Evolutionary conservation across 1,284 basidiomycete genomes (phyloP), one percentile per base, ranked within the genome.

Genomic region (Ceratobasidium sp.): DNA sequence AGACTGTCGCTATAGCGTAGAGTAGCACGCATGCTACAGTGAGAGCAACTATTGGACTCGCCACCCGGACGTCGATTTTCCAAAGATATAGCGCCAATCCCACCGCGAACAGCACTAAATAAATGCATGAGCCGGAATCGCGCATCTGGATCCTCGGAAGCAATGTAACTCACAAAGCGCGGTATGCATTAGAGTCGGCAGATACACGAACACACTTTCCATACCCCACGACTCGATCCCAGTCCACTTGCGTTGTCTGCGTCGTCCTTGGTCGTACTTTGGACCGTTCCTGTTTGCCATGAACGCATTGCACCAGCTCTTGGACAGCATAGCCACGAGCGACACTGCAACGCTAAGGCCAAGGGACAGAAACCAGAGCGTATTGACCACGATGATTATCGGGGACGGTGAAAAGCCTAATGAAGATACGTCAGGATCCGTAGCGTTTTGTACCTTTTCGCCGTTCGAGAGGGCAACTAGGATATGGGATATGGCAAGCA

Each of bases 301-400:
- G n/a, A 59, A 59, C 34, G 10, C 10, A n/a, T 41, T 21, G 34
- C 57, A 59, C 57, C 57, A 59, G 34, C 36, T 32, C 34, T 59
- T 59, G 14, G 57, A 30, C 4, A 59, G 57, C 57, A 59, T 59
- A 23, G 57, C 57, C 12, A 59, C 23, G 18, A 59, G 57, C 5
- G 57, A 39, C 18, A 59, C 57, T 10, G 57, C 57, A n/a, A 59
- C 36, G 18, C 57, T 59, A 6, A 59, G 57, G 23, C 34, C 41
- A 6, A 59, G 57, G 2, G 57, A 59, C 34, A 41, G 32, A 2
- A 59, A 34, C 57, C 57, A 59, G 1, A 59, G 34, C 1, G 36
- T 12, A n/a, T 59, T 59, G 28, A 59, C 57, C 34, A 41, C 34
- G 3, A 59, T 16, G 1, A n/a, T 32, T 6, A n/a, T 21, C 1